phyloP scores from a whole-genome alignment of 2,329 filamentous ascomycete species.

The Hirsutella rhossiliensis region DNA sequence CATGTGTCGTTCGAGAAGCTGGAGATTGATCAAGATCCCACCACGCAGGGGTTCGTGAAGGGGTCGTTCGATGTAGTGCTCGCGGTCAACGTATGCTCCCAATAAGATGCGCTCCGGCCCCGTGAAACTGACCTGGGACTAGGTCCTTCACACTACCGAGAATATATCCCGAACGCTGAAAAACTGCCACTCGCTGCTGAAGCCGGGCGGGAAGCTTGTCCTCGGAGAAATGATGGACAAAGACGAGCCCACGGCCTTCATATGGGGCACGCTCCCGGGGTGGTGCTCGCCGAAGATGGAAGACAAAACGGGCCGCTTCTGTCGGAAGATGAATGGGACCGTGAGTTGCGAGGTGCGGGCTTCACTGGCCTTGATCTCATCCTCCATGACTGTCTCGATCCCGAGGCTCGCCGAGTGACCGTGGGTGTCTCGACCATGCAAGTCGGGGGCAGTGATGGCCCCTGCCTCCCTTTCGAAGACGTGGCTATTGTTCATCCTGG shows the following conservation, averaged over 20 bases:
- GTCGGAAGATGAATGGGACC: background rate
- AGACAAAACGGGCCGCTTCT: background rate
- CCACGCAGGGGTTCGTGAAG: background rate
- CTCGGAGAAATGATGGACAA: background rate
- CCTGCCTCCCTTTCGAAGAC: no score
- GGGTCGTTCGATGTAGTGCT: constrained; percentile 1
- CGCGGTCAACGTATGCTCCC: background rate
- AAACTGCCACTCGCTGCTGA: background rate
- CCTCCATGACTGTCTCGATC: background rate
- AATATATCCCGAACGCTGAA: background rate
- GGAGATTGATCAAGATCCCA: background rate
- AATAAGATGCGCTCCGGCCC: no score
- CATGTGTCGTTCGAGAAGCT: background rate
- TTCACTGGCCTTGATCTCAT: background rate
- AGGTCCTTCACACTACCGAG: constrained; percentile 1
- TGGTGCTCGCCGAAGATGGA: constrained; percentile 1
- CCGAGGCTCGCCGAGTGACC: background rate
- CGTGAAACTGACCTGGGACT: no score
- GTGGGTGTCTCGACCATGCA: background rate
- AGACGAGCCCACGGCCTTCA: background rate
- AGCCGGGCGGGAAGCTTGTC: constrained; percentile 1
- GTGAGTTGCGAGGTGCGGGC: background rate
- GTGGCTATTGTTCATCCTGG: no score
- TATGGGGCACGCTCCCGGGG: background rate
- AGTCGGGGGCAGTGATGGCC: background rate